Percentiles rank a stretch among this genome's conserved stretches.
Evolutionary conservation across 306 rosid genomes (phyloP).

Genomic region (Rubus idaeus): DNA sequence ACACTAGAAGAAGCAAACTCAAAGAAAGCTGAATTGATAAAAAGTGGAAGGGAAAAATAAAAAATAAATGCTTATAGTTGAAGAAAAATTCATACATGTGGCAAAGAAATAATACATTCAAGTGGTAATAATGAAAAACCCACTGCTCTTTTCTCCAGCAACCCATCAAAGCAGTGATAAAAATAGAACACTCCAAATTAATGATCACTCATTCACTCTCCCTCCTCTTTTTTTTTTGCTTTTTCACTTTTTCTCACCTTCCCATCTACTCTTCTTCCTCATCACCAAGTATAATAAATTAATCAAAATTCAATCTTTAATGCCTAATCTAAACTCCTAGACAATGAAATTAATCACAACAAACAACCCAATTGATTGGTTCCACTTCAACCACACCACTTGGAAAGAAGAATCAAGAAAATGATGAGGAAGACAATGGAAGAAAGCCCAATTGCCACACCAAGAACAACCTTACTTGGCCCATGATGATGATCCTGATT

Average conservation of each 20-base stretch:
- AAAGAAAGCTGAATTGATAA: background rate
- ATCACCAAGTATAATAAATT: slow-evolving; percentile 37
- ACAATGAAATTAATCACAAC: slow-evolving; percentile 8
- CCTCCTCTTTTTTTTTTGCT: slow-evolving; percentile 13
- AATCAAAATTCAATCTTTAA: slow-evolving; percentile 29
- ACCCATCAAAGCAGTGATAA: slow-evolving; percentile 32
- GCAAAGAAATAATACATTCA: slow-evolving; percentile 28
- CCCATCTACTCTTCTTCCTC: slow-evolving; percentile 29
- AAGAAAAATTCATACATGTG: slow-evolving; percentile 32
- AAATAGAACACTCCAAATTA: slow-evolving; percentile 26
- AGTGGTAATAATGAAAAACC: slow-evolving; percentile 25
- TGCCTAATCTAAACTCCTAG: slow-evolving; percentile 36
- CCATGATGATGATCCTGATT: slow-evolving; percentile 59
- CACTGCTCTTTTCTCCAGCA: slow-evolving; percentile 33
- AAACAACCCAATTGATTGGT: background rate
- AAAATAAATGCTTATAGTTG: slow-evolving; percentile 29
- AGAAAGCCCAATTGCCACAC: slow-evolving; percentile 81
- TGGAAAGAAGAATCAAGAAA: slow-evolving; percentile 64
- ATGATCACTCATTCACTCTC: slow-evolving; percentile 31
- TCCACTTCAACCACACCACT: slow-evolving; percentile 62
- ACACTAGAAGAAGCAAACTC: background rate
- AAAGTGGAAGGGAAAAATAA: background rate
- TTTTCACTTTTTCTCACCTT: background rate
- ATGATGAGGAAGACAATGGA: slow-evolving; percentile 76
- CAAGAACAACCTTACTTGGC: slow-evolving; percentile 83